phyloP scores from a whole-genome alignment of 805 yeast species.

The Suhomyces sp. region DNA sequence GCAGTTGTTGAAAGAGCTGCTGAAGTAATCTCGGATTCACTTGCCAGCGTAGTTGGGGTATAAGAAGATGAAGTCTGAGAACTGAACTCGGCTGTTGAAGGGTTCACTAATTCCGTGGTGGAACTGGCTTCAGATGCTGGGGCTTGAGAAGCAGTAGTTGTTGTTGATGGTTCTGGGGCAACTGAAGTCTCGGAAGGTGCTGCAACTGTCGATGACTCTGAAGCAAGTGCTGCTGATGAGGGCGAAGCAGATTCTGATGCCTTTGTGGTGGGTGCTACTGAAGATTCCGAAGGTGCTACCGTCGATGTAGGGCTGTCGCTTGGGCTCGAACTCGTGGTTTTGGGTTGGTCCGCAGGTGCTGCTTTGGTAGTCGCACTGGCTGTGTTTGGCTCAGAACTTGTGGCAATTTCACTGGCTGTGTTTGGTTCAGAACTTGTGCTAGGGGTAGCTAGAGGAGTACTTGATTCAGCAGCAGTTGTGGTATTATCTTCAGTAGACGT shows the following conservation, averaged over 20 bases:
- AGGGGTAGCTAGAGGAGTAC: not conserved
- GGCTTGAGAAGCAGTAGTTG: not conserved
- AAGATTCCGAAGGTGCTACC: constrained; percentile 2
- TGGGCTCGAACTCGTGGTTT: not conserved
- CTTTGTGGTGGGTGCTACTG: not conserved
- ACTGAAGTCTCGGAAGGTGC: not conserved
- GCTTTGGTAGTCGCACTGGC: not conserved
- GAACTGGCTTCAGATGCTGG: not conserved
- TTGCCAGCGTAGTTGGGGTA: constrained; percentile 1
- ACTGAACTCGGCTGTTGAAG: not conserved
- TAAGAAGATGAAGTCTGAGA: not conserved
- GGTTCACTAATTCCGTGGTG: not conserved
- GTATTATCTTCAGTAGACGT: not conserved
- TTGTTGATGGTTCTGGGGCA: not conserved
- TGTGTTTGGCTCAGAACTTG: not conserved
- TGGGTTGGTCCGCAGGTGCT: not conserved
- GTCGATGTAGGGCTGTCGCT: not conserved
- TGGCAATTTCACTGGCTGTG: not conserved
- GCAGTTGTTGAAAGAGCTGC: not conserved
- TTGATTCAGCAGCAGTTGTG: not conserved
- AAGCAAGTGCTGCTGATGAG: not conserved
- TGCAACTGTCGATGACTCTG: not conserved
- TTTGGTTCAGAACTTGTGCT: not conserved
- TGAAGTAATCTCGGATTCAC: not conserved
- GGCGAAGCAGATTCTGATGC: constrained; percentile 1